These are phyloP conservation scores for Ceriops zippeliana DNA, from an alignment of 345 rosid genomes.

Conservation along the genomic window DNA sequence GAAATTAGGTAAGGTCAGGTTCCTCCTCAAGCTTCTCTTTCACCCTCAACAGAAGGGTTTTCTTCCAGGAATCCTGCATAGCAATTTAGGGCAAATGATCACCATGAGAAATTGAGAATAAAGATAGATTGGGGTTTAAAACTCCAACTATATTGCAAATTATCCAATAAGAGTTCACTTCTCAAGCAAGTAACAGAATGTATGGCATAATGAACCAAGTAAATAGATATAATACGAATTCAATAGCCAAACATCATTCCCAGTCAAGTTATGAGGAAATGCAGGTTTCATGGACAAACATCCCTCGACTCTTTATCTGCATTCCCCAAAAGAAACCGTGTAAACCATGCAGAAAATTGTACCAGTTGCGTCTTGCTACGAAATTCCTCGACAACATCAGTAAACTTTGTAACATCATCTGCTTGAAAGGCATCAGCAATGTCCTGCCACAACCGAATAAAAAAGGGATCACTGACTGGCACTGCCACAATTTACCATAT, in stretches of 20 bases:
- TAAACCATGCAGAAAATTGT: constrained; percentile 10
- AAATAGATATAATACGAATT: too few species aligned
- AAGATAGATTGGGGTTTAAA: not conserved
- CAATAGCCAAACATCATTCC: too few species aligned
- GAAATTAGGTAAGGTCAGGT: constrained; percentile 83
- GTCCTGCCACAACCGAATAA: constrained; percentile 43
- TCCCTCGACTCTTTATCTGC: too few species aligned
- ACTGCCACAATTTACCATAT: not conserved
- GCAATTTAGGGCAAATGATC: not conserved
- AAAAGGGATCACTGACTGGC: not conserved
- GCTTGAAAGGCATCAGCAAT: constrained; percentile 81
- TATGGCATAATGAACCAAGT: too few species aligned
- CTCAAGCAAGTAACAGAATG: not conserved
- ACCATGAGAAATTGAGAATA: not conserved
- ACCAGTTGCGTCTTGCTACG: constrained; percentile 99
- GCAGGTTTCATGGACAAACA: too few species aligned
- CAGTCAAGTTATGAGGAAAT: too few species aligned
- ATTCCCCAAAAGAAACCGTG: not conserved
- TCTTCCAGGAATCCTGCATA: constrained; percentile 88
- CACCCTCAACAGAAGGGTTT: constrained; percentile 85
- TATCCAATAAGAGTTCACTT: not conserved
- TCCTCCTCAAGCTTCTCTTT: constrained; percentile 98
- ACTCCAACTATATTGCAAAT: not conserved
- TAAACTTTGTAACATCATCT: constrained; percentile 87
- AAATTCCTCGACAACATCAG: constrained; percentile 86